Evolutionary conservation across 352 stramenopile genomes (phyloP), one percentile per base, ranked within the genome.

Genomic region (Phytophthora ramorum): DNA sequence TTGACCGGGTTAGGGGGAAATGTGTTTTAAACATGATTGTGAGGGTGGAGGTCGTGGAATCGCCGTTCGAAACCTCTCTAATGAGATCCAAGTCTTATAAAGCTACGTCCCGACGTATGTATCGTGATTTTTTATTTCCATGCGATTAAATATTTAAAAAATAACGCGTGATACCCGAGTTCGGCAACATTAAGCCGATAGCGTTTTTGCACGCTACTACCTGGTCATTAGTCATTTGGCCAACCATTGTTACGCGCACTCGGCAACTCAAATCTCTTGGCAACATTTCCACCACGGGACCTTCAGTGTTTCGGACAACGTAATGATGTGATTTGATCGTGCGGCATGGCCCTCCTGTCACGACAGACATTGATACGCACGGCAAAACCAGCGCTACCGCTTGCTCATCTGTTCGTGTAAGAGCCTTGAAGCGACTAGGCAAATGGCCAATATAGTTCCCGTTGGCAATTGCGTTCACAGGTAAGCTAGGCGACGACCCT

Each of bases 301-400:
- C 64, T 2, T 56, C 50, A 8, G 64, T 67, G 35, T 67, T 72
- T 16, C 59, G 52, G 5, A 72, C 57, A 10, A 72, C 35, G 28
- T 67, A 72, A 20, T 72, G 64, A 28, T 72, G 64, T 0, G 64
- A 62, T n/a, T 58, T 56, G 12, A 74, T 48, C 0, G 45, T 66
- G 0, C 55, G 41, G 7, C 46, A 57, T 0, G 4, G 22, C 10
- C 66, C 54, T 0, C 54, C 66, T 2, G 66, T 65, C 12, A 74
- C 55, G 1, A 58, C 24, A 5, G 51, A 58, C 1, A 58, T 24
- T 30, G 51, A 46, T 14, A 58, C 51, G 26, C 38, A 58, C 14
- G 51, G 51, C 4, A 58, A 37, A 16, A 58, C 38, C 14, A 58
- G 16, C 1, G 51, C 37, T 16, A 58, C 24, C 5, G 51, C 51